Evolutionary conservation across 2,329 filamentous ascomycete genomes (phyloP).

Genomic region (Hansfordia pulvinata): DNA sequence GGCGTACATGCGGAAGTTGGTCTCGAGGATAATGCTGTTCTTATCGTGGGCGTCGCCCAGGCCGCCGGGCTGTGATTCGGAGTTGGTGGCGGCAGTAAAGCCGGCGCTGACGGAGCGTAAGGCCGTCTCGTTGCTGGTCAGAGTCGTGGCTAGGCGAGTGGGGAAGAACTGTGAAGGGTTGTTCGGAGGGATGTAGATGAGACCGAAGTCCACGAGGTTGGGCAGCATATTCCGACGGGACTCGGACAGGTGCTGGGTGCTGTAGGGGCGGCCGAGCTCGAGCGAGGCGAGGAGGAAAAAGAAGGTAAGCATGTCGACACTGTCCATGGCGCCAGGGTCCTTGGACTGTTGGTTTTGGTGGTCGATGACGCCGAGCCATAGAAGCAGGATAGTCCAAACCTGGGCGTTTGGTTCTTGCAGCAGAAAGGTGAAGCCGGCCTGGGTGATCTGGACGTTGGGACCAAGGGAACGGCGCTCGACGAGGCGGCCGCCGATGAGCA

Average conservation of each 20-base stretch:
- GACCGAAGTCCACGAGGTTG: conserved; percentile 80
- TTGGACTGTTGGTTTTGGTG: conserved; percentile 26
- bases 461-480: conserved; percentile 43
- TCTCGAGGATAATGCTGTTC: conserved; percentile 92
- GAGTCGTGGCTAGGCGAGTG: conserved; percentile 83
- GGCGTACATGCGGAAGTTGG: conserved; percentile 93
- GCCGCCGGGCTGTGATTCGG: conserved; percentile 19
- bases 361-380: conserved; percentile 81
- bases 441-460: conserved; percentile 60
- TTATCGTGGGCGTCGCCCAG: conserved; percentile 31
- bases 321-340: conserved; percentile 55
- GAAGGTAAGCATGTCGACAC: conserved; percentile 89
- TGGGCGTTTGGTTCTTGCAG: conserved; percentile 93
- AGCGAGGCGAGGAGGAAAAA: conserved; percentile 90
- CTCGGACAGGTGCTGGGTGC: conserved; percentile 68
- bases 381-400: conserved; percentile 87
- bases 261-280: conserved; percentile 84
- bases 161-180: conserved; percentile 63
- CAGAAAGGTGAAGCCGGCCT: conserved; percentile 87
- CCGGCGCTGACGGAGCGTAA: conserved; percentile 58
- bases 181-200: conserved; percentile 59
- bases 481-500: conserved; percentile 68
- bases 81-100: conserved; percentile 51
- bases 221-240: conserved; percentile 82
- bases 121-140: conserved; percentile 61